These are phyloP conservation scores for Chionographis japonica DNA, from an alignment of 106 monocot genomes.

Conservation along the genomic window DNA sequence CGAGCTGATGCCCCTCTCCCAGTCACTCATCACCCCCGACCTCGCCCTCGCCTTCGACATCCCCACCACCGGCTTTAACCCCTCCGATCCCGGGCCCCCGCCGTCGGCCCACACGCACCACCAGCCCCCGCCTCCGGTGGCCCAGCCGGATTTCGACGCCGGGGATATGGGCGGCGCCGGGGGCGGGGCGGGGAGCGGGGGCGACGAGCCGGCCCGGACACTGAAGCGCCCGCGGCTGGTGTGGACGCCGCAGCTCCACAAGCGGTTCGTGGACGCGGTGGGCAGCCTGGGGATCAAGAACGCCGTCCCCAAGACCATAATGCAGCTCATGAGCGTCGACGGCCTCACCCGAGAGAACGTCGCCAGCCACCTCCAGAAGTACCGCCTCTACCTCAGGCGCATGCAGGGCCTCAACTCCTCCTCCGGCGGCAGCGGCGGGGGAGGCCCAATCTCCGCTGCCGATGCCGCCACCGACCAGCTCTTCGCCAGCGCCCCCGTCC, in stretches of 20 bases:
- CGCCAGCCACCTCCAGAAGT: conserved; percentile 85
- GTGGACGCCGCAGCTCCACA: conserved; percentile 88
- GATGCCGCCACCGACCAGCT: conserved; percentile 56
- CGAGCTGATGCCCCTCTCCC: conserved; percentile 39
- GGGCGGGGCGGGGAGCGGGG: conserved; percentile 17
- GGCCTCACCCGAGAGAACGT: conserved; percentile 86
- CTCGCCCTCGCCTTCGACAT: conserved; percentile 41
- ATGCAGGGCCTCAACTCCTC: conserved; percentile 41
- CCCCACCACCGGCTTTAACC: background rate
- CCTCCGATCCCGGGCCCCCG: background rate
- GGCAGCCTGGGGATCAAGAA: conserved; percentile 76
- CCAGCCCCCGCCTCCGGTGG: conserved; percentile 4
- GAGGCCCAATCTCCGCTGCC: conserved; percentile 15
- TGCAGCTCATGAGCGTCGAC: conserved; percentile 82
- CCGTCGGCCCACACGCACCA: background rate
- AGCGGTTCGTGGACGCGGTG: conserved; percentile 78
- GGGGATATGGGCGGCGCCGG: conserved; percentile 1
- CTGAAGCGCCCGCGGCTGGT: conserved; percentile 78
- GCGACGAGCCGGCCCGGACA: conserved; percentile 54
- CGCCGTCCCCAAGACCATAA: conserved; percentile 83
- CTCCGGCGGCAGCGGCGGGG: background rate
- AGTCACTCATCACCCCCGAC: conserved; percentile 37
- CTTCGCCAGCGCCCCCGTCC: conserved; percentile 58
- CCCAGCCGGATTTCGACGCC: conserved; percentile 12
- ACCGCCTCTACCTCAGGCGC: conserved; percentile 63